These are phyloP conservation scores for Geotrichum carabidarum DNA, from an alignment of 1,139 yeast species.

Conservation along the genomic window DNA sequence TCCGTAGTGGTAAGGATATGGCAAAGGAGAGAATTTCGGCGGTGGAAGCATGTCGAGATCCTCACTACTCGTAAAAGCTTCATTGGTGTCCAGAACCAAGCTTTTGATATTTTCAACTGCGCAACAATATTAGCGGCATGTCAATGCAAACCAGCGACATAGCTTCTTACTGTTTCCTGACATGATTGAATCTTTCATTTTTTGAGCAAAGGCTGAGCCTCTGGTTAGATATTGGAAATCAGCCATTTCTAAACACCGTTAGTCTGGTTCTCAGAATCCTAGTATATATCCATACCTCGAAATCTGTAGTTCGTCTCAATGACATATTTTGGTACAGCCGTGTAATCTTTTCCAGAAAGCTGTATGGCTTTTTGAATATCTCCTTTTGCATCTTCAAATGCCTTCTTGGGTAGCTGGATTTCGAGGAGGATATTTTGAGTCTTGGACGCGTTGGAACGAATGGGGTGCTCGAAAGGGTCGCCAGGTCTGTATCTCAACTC, in stretches of 20 bases:
- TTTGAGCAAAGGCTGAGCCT: slow-evolving; percentile 48
- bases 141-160: background rate
- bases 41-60: slow-evolving; percentile 80
- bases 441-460: slow-evolving; percentile 44
- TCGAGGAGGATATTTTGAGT: slow-evolving; percentile 65
- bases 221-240: slow-evolving; percentile 77
- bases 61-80: slow-evolving; percentile 29
- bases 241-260: slow-evolving; percentile 51
- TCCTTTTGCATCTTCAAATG: slow-evolving; percentile 46
- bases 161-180: slow-evolving; percentile 34
- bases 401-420: slow-evolving; percentile 61
- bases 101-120: slow-evolving; percentile 35
- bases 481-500: slow-evolving; percentile 59
- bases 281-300: slow-evolving; percentile 38
- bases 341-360: slow-evolving; percentile 22
- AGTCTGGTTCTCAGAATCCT: background rate
- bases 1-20: slow-evolving; percentile 71
- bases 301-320: slow-evolving; percentile 70
- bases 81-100: slow-evolving; percentile 33
- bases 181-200: slow-evolving; percentile 42
- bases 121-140: slow-evolving; percentile 2
- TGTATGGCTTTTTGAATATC: slow-evolving; percentile 51
- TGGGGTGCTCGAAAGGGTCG: slow-evolving; percentile 79
- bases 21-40: slow-evolving; percentile 70
- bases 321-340: slow-evolving; percentile 35